These are phyloP conservation scores for Fusarium palustre DNA, from an alignment of 2,329 filamentous ascomycete genomes.

Conservation along the genomic window DNA sequence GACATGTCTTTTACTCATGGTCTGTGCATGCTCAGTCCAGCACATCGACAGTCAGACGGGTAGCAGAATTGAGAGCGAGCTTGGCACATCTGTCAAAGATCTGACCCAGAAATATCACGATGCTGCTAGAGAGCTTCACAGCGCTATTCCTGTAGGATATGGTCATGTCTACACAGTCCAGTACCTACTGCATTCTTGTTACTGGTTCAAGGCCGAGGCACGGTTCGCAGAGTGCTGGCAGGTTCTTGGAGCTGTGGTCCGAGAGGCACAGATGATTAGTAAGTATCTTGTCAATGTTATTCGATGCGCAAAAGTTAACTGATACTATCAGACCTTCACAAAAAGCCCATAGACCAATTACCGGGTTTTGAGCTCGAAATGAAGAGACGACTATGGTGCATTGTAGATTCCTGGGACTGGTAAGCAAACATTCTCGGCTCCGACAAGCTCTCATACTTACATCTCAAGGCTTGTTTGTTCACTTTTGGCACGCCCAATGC, in stretches of 20 bases:
- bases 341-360: slow-evolving; percentile 1
- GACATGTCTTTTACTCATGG: slow-evolving; percentile 25
- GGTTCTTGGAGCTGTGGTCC: slow-evolving; percentile 13
- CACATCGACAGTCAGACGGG: slow-evolving; percentile 18
- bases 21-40: slow-evolving; percentile 29
- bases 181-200: slow-evolving; percentile 21
- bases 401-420: slow-evolving; percentile 31
- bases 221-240: slow-evolving; percentile 31
- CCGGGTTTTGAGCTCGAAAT: slow-evolving; percentile 23
- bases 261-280: slow-evolving; percentile 32
- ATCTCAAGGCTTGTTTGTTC: slow-evolving; percentile 11
- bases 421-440: accelerated
- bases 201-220: slow-evolving; percentile 28
- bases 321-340: slow-evolving; percentile 8
- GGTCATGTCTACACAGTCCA: slow-evolving; percentile 22
- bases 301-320: accelerated
- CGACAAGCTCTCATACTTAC: accelerated
- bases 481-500: slow-evolving; percentile 20
- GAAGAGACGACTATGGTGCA: slow-evolving; percentile 25
- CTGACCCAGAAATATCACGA: slow-evolving; percentile 21
- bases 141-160: slow-evolving; percentile 22
- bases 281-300: not conserved
- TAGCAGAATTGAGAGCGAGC: slow-evolving; percentile 7
- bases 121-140: slow-evolving; percentile 25
- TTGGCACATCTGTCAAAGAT: slow-evolving; percentile 12